Percentiles rank a stretch among this genome's conserved stretches.
Conservation (phyloP, 495 filamentous ascomycete genomes). For the Collariella sp. region DNA sequence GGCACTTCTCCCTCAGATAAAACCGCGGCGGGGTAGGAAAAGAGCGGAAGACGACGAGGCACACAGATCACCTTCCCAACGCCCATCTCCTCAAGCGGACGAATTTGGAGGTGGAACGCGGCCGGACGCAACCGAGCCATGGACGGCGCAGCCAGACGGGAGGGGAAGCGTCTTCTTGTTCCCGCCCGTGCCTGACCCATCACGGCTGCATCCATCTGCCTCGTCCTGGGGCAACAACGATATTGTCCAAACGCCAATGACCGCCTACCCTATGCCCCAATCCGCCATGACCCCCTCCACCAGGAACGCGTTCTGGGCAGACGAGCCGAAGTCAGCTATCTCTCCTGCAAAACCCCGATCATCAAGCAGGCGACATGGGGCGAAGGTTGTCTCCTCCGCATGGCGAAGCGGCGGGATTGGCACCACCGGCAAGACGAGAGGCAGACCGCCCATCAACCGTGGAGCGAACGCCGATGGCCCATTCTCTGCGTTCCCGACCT, state of each 20-base stretch:
- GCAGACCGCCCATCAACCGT: constrained; percentile 76
- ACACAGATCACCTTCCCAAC: constrained; percentile 49
- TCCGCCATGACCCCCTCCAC: constrained; percentile 24
- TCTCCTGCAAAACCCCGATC: constrained; percentile 61
- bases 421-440: constrained; percentile 66
- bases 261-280: constrained; percentile 23
- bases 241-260: constrained; percentile 43
- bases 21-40: constrained; percentile 80
- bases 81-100: constrained; percentile 57
- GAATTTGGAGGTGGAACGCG: constrained; percentile 42
- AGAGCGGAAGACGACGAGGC: constrained; percentile 69
- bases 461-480: constrained; percentile 56
- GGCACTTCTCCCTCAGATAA: constrained; percentile 80
- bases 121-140: constrained; percentile 30
- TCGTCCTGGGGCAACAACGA: constrained; percentile 24
- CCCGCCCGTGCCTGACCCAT: constrained; percentile 25
- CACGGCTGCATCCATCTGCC: constrained; percentile 14
- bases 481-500: constrained; percentile 78
- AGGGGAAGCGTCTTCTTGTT: constrained; percentile 32
- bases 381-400: constrained; percentile 83
- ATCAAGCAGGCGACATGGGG: constrained; percentile 76
- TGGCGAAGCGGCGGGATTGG: constrained; percentile 68
- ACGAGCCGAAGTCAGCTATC: constrained; percentile 63
- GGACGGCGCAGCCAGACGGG: constrained; percentile 44
- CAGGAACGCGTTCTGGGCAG: constrained; percentile 22